Evolutionary conservation across 306 rosid genomes (phyloP).

Genomic region (Crataegus laevigata): DNA sequence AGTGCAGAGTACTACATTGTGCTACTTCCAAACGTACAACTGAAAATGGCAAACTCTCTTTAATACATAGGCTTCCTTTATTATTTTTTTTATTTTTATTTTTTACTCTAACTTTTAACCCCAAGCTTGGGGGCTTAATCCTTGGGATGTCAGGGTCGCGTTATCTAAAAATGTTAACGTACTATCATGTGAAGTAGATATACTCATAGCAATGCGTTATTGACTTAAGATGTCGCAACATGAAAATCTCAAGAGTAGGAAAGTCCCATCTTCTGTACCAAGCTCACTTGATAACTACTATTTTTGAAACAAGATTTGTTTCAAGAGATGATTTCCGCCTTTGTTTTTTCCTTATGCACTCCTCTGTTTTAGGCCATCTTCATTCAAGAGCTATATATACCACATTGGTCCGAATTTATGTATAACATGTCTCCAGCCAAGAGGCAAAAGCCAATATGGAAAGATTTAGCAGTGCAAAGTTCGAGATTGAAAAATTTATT

Average conservation of each 20-base stretch:
- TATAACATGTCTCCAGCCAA: no score
- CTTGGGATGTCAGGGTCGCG: neutral
- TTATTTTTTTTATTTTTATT: neutral
- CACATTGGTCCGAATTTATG: no score
- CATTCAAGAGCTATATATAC: no score
- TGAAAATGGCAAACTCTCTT: conserved; percentile 17
- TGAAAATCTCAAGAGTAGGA: neutral
- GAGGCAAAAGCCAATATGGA: no score
- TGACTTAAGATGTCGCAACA: neutral
- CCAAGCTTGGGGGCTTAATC: neutral
- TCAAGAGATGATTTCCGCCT: neutral
- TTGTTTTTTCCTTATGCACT: neutral
- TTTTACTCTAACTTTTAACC: neutral
- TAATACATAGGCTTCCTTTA: neutral
- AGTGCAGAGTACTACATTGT: neutral
- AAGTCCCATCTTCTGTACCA: neutral
- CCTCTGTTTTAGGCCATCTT: neutral
- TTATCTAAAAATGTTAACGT: neutral
- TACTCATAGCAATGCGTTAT: no score
- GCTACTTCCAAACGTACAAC: conserved; percentile 12
- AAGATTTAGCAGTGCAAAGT: no score
- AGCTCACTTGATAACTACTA: neutral
- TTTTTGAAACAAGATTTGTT: neutral
- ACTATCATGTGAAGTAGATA: no score
- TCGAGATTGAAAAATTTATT: no score